Evolutionary conservation across 257 asterid species (phyloP).

Genomic region (Lithospermum erythrorhizon): DNA sequence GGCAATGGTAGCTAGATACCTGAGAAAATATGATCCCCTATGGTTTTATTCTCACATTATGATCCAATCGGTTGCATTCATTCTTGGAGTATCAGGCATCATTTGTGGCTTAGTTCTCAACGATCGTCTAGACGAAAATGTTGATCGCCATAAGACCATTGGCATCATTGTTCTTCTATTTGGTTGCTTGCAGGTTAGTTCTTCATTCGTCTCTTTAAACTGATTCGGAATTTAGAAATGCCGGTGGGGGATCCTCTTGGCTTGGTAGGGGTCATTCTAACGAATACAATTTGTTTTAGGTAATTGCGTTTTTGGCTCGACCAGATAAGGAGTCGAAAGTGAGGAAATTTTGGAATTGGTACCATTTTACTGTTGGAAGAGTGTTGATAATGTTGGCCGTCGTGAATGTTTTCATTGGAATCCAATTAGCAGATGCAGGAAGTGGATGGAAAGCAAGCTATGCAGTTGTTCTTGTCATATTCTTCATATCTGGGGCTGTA

Average conservation of each 20-base stretch:
- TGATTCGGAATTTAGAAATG: neutral
- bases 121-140: slow-evolving; percentile 32
- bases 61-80: slow-evolving; percentile 55
- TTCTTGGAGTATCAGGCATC: slow-evolving; percentile 56
- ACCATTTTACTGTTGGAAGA: slow-evolving; percentile 58
- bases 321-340: slow-evolving; percentile 59
- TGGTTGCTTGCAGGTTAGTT: slow-evolving; percentile 76
- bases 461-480: slow-evolving; percentile 36
- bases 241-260: neutral
- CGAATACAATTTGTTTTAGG: slow-evolving; percentile 21
- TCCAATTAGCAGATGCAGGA: slow-evolving; percentile 53
- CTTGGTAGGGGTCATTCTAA: neutral
- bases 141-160: slow-evolving; percentile 51
- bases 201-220: neutral
- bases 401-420: slow-evolving; percentile 67
- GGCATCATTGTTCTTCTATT: slow-evolving; percentile 54
- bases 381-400: slow-evolving; percentile 46
- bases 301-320: slow-evolving; percentile 55
- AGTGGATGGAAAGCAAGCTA: slow-evolving; percentile 64
- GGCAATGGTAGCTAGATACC: slow-evolving; percentile 62
- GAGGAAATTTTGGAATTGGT: slow-evolving; percentile 89
- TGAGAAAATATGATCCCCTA: slow-evolving; percentile 61
- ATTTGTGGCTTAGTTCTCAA: slow-evolving; percentile 58
- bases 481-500: slow-evolving; percentile 30
- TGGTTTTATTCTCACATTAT: slow-evolving; percentile 72